Percentiles rank a stretch among this genome's conserved stretches.
These are phyloP conservation scores for Podospora sp. DNA, from an alignment of 495 filamentous ascomycete genomes.

Conservation along the genomic window DNA sequence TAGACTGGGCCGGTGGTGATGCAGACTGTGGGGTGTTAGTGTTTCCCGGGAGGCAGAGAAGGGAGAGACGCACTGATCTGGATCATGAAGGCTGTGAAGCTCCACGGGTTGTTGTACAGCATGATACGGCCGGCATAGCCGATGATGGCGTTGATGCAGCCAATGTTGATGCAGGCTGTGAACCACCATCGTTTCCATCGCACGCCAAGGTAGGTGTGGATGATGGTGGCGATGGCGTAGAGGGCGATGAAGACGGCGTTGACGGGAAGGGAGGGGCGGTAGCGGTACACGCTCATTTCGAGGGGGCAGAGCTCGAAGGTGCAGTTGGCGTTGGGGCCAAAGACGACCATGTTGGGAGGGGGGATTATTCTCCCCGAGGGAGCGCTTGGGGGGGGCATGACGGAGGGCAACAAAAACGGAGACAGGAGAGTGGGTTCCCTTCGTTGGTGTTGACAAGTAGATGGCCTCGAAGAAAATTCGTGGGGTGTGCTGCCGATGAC, in stretches of 20 bases:
- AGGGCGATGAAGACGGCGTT: slow-evolving; percentile 29
- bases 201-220: slow-evolving; percentile 35
- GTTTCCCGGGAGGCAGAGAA: not conserved
- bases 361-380: not conserved
- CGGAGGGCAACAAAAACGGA: not conserved
- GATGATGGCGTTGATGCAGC: slow-evolving; percentile 38
- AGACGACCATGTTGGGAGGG: slow-evolving; percentile 22
- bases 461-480: too few species aligned
- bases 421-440: too few species aligned
- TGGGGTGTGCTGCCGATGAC: too few species aligned
- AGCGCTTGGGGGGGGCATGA: not conserved
- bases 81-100: slow-evolving; percentile 44
- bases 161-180: slow-evolving; percentile 35
- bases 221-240: slow-evolving; percentile 14
- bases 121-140: slow-evolving; percentile 50
- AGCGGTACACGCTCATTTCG: slow-evolving; percentile 27
- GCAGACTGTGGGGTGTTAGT: slow-evolving; percentile 36
- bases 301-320: slow-evolving; percentile 34
- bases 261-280: slow-evolving; percentile 28
- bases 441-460: too few species aligned
- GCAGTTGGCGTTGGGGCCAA: slow-evolving; percentile 32
- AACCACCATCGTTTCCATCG: slow-evolving; percentile 38
- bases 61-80: slow-evolving; percentile 41
- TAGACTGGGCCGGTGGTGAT: slow-evolving; percentile 27
- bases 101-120: slow-evolving; percentile 46